These are phyloP conservation scores for Apophysomyces elegans DNA, from an alignment of 371 early-diverging fungal species.

Conservation along the genomic window DNA sequence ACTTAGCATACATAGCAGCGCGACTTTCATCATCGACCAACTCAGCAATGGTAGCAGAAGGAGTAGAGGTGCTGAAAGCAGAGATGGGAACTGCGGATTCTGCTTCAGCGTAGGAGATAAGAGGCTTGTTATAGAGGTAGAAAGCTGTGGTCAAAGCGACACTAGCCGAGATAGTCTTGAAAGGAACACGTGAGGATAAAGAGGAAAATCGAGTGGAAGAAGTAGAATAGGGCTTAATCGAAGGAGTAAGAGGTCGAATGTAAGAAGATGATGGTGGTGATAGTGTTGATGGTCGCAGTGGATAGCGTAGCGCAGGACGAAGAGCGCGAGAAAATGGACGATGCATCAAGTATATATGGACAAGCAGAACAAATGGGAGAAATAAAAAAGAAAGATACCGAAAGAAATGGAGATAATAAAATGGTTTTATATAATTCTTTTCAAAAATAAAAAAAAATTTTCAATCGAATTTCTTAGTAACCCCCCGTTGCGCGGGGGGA, in stretches of 20 bases:
- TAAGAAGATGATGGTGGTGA: conserved; percentile 7
- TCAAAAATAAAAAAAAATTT: conserved; percentile 6
- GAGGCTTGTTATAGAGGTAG: conserved; percentile 16
- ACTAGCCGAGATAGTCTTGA: conserved; percentile 26
- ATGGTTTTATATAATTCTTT: conserved; percentile 3
- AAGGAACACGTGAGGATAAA: conserved; percentile 11
- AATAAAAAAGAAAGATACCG: conserved; percentile 8
- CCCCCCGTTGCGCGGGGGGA: conserved; percentile 11
- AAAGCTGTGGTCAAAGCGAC: conserved; percentile 24
- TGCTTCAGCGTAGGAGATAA: conserved; percentile 19
- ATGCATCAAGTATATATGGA: conserved; percentile 10
- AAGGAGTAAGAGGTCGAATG: neutral
- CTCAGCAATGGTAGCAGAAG: conserved; percentile 29
- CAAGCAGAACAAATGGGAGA: neutral
- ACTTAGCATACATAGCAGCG: conserved; percentile 58
- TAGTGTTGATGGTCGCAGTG: conserved; percentile 13
- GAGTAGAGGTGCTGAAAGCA: conserved; percentile 35
- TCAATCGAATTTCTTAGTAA: conserved; percentile 3
- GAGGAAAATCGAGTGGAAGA: conserved; percentile 12
- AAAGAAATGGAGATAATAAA: conserved; percentile 1
- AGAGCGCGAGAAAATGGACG: conserved; percentile 16
- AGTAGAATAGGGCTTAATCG: conserved; percentile 1
- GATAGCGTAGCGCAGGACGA: conserved; percentile 12
- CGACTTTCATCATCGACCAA: conserved; percentile 45
- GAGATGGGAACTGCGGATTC: conserved; percentile 27